Base-by-base conservation (phyloP, 1,284 basidiomycete species). In the Malassezia furfur region DNA sequence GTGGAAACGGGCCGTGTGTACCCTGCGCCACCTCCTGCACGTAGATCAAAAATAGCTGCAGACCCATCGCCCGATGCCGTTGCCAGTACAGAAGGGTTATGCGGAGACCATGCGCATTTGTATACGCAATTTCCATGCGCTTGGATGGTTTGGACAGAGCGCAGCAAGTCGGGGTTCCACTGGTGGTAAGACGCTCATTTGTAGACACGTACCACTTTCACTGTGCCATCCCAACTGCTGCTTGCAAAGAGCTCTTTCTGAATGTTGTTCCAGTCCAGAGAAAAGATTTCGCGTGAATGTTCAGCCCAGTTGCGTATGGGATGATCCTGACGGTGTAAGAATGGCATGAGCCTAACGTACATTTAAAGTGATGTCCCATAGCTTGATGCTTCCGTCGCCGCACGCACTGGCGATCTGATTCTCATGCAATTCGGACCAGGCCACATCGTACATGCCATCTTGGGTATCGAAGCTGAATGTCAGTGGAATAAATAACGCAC, bases 251-350 rank as follows among this genome's bases (percentile, higher is more conserved):
- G 80, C 59, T 89, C 85, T 75, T 98, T 98, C 65, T 87, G 84
- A 57, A 94, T 77, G 75, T 96, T 96, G 62, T 87, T 91, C 93
- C 93, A 98, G 75, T 98, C 89, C 11, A 96, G 82, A n/a, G 86
- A 86, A 77, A 89, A 91, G 6, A 91, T 88, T 72, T 98, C 93
- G 41, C 85, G 82, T 6, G 83, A 82, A 74, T 98, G 93, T 76
- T 96, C 93, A 63, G 88, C 84, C 91, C 91, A 98, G 48, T 83
- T 83, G 54, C 84, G 83, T 55, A 96, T 86, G 0, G 93, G 93
- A 59, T 85, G 81, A 67, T 90, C 85, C 86, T 91, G 79, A 31
- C 44, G 12, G 48, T 48, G 14, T 39, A 19, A 41, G n/a, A 25
- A 43, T 30, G 3, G 2, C 17, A 3, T 12, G 4, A 1, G 14